Evolutionary conservation across 352 stramenopile genomes (phyloP).

Genomic region (Globisporangium camurandrum): DNA sequence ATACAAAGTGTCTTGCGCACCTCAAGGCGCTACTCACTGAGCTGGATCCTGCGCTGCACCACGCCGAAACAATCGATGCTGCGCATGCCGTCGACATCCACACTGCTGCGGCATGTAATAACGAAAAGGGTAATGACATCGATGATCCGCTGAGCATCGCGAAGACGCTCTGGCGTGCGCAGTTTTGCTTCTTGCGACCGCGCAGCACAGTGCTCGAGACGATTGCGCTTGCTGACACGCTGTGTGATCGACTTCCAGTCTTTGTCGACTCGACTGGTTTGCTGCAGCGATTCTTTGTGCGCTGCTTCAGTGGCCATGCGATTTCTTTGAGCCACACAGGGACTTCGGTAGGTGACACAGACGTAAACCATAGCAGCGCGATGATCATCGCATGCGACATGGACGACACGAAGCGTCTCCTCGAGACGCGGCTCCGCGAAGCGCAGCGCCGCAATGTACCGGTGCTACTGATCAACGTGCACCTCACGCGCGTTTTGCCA

Average conservation of each 20-base stretch:
- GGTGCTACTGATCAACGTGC: conserved; percentile 33
- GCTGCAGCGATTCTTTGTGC: conserved; percentile 37
- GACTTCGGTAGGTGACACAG: conserved; percentile 4
- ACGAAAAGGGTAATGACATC: neutral
- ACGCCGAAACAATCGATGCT: no score
- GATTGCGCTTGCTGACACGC: conserved; percentile 17
- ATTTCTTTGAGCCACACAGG: no score
- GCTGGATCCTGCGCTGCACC: neutral
- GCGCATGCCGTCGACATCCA: no score
- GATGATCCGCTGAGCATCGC: neutral
- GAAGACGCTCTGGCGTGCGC: conserved; percentile 23
- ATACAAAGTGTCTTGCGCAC: neutral
- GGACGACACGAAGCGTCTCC: conserved; percentile 19
- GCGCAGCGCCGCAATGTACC: conserved; percentile 18
- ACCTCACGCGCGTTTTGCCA: conserved; percentile 3
- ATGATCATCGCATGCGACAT: conserved; percentile 31
- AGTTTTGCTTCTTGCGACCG: conserved; percentile 33
- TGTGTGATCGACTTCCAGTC: conserved; percentile 33
- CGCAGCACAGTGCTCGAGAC: conserved; percentile 5
- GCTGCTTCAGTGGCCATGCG: conserved; percentile 38
- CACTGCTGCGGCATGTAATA: no score
- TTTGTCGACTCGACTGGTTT: conserved; percentile 31
- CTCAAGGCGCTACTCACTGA: conserved; percentile 4
- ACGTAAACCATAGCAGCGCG: conserved; percentile 2
- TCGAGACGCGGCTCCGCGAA: conserved; percentile 19